Evolutionary conservation across 495 filamentous ascomycete species (phyloP), one percentile per base, ranked within the genome.

Genomic region (Penicillium steckii): DNA sequence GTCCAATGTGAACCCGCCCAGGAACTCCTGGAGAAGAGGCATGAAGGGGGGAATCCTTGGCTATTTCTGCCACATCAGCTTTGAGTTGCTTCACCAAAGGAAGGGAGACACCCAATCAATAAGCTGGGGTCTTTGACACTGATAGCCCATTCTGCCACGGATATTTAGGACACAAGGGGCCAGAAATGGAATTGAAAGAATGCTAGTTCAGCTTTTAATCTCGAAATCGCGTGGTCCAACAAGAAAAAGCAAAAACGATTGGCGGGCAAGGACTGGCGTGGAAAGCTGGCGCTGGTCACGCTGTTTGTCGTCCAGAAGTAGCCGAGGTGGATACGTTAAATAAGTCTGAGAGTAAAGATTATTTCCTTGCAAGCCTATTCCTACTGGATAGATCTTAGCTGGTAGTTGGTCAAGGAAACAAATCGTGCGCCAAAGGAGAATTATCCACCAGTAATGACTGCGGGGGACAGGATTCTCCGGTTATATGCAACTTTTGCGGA

Each of bases 351-450:
- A 13, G 15, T 17, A 37, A n/a, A 37, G 33, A 13, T 8, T 37
- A 15, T 37, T 4, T 15, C 33, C 33, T 7, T 17, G n/a, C n/a
- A n/a, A 17, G 15, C 7, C 33, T 7, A 37, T 37, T 6, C n/a
- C 33, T 15, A 37, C 33, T 37, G 33, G 33, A n/a, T n/a, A n/a
- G n/a, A n/a, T n/a, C n/a, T 15, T 97, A 13, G 15, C 33, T 37
- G 3, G 15, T 37, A 15, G 33, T 37, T 37, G 15, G 10, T n/a
- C 33, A 15, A 18, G 4, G n/a, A n/a, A n/a, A n/a, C n/a, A n/a
- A 7, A 15, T 15, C 33, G 33, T 37, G 15, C 13, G 18, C 18
- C 2, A 1, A 15, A 4, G 10, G 13, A 10, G 47, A 24, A 52
- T 57, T 60, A 47, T 55, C 60, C 56, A 60, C 60, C 60, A 63